Evolutionary conservation across 805 yeast species (phyloP).

Genomic region (Zygoascus tannicola): DNA sequence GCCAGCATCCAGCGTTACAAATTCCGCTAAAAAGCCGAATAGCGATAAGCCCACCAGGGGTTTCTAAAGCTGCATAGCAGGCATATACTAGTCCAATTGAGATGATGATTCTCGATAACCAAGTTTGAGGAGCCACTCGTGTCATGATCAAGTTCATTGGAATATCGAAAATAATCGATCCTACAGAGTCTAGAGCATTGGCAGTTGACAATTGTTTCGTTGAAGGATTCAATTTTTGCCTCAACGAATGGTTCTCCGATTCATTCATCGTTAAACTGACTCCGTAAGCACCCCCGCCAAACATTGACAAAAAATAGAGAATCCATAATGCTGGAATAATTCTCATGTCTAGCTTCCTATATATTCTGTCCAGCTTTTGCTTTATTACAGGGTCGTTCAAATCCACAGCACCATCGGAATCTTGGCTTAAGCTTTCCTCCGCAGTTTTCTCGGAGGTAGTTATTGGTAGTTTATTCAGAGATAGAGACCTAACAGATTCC

Average conservation of each 20-base stretch:
- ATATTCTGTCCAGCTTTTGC: conserved; percentile 22
- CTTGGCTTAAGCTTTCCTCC: too few species aligned
- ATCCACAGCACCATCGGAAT: too few species aligned
- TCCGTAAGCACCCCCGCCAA: conserved; percentile 71
- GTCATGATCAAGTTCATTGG: conserved; percentile 87
- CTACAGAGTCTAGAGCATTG: conserved; percentile 73
- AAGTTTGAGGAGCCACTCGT: conserved; percentile 70
- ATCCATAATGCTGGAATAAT: conserved; percentile 80
- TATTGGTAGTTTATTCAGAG: too few species aligned
- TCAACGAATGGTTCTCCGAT: conserved; percentile 50
- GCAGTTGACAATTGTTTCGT: conserved; percentile 60
- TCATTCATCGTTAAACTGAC: conserved; percentile 71
- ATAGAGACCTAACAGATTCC: too few species aligned
- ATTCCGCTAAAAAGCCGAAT: conserved; percentile 63
- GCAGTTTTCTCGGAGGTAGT: too few species aligned
- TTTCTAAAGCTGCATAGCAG: conserved; percentile 57
- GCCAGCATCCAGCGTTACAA: conserved; percentile 85
- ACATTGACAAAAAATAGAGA: conserved; percentile 67
- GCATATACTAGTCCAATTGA: conserved; percentile 70
- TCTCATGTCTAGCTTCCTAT: conserved; percentile 55
- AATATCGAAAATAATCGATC: conserved; percentile 72
- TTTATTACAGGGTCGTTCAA: conserved; percentile 1
- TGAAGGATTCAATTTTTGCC: conserved; percentile 41
- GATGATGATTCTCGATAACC: conserved; percentile 72
- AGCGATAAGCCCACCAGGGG: conserved; percentile 55